Base-by-base conservation (phyloP, 1,284 basidiomycete genomes). In the Entoloma clypeatum region DNA sequence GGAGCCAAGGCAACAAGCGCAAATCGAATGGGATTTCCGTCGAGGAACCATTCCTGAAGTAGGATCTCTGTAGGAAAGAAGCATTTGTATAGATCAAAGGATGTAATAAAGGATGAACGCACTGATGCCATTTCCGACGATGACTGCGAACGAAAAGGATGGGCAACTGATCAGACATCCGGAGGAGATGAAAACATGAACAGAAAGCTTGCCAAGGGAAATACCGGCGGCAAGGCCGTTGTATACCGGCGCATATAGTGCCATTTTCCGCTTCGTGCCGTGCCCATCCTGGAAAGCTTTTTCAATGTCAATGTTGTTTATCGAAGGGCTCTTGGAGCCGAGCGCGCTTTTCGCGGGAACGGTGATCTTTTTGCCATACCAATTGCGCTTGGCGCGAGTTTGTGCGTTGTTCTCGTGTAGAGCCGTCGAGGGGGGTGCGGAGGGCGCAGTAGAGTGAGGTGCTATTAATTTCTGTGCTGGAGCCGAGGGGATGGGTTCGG, bases 191-290 rank as follows among this genome's bases (percentile, higher is more conserved):
- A 24, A 19, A 33, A 8, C 18, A 10, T 40, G 21, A 24, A 19
- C 32, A 21, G 18, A 36, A 9, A 1, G 61, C 68, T 47, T 49
- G 78, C 83, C 75, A 41, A 74, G 63, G 17, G 72, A 77, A 48
- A 80, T 55, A 7, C 71, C 86, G 37, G 74, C 80, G 19, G 84
- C 81, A 2, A 90, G 55, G 5, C 89, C 90, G 46, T 82, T 82
- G 57, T 90, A 88, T 33, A 92, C 53, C 0, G 89, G 85, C 0
- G 86, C 84, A 49, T 83, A 82, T 10, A 88, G 67, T 47, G 54
- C 58, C 0, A 63, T 54, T 0, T 53, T 55, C 10, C 69, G 41
- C 16, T 46, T 53, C 24, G 54, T 53, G 7, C 37, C 31, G 2
- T 28, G 30, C 27, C 38, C 43, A 23, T 43, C 39, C 35, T 51